Percentiles rank a stretch among this genome's conserved stretches.
phyloP scores from a whole-genome alignment of 208 protist species.

The Leishmania lainsoni region DNA sequence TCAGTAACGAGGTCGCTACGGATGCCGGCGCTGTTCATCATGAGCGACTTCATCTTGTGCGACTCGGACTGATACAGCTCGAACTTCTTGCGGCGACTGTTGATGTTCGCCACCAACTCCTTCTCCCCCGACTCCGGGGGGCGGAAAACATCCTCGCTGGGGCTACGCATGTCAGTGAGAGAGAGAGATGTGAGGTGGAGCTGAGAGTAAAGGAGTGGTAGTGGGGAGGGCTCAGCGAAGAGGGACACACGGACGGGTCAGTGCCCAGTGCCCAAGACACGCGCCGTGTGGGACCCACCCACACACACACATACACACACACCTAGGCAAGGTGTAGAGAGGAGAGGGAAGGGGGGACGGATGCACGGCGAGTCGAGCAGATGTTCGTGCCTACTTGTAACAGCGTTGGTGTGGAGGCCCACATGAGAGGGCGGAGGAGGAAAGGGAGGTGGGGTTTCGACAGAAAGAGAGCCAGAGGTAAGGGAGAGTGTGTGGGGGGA shows the following conservation, averaged over 20 bases:
- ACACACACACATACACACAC: background rate
- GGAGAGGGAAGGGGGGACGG: background rate
- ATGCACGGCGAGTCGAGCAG: background rate
- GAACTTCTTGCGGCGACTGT: slow-evolving; percentile 48
- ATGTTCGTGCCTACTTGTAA: background rate
- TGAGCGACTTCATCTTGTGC: slow-evolving; percentile 82
- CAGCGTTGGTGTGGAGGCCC: background rate
- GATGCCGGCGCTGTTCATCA: slow-evolving; percentile 80
- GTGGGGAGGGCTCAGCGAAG: background rate
- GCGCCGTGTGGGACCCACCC: background rate
- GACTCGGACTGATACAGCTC: slow-evolving; percentile 82
- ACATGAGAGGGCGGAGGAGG: background rate
- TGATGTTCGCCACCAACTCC: slow-evolving; percentile 52
- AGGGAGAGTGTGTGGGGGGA: background rate
- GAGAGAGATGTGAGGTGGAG: background rate
- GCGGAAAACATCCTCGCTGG: slow-evolving; percentile 30
- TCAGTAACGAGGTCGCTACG: slow-evolving; percentile 54
- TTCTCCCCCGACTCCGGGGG: slow-evolving; percentile 31
- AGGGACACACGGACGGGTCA: background rate
- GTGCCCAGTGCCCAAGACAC: background rate
- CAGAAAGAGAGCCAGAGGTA: background rate
- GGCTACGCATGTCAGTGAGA: slow-evolving; percentile 15
- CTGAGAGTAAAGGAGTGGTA: background rate
- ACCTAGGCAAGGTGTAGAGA: background rate
- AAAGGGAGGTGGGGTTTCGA: background rate